phyloP scores from a whole-genome alignment of 805 yeast species.

The Saccharomycopsis fibuligera region DNA sequence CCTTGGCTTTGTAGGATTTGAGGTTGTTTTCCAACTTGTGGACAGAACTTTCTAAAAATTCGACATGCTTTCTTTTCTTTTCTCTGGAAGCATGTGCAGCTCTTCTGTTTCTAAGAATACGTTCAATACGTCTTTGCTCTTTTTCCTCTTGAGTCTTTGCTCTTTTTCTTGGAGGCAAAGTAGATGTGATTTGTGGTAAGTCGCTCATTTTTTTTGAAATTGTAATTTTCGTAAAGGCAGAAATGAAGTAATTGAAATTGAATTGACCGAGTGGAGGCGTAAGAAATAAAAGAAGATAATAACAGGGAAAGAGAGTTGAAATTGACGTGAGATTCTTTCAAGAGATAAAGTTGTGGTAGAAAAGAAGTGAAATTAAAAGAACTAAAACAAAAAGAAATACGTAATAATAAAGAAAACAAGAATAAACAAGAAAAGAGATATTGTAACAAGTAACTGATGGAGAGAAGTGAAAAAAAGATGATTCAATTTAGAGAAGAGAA shows the following conservation, averaged over 20 bases:
- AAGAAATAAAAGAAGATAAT: neutral
- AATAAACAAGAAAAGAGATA: neutral
- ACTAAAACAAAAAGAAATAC: neutral
- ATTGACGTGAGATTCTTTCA: neutral
- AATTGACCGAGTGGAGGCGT: neutral
- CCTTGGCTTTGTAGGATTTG: constrained; percentile 14
- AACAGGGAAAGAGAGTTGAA: neutral
- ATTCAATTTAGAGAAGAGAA: neutral
- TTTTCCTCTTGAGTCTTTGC: constrained; percentile 96
- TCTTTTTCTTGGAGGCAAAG: constrained; percentile 90
- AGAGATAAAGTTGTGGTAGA: neutral
- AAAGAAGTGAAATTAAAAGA: neutral
- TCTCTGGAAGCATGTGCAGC: constrained; percentile 98
- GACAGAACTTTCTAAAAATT: constrained; percentile 58
- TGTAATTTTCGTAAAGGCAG: neutral
- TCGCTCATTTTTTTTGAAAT: constrained; percentile 17
- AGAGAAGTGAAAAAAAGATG: neutral
- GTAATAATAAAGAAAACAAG: neutral
- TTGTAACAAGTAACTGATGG: neutral
- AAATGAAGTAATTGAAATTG: neutral
- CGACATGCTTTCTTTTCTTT: constrained; percentile 89
- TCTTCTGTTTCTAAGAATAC: constrained; percentile 87
- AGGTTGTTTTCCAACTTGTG: constrained; percentile 26
- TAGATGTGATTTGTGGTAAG: constrained; percentile 29
- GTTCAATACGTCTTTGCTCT: constrained; percentile 90